Conservation (phyloP, 2,329 filamentous ascomycete genomes). For the Chrysoporthe cubensis region DNA sequence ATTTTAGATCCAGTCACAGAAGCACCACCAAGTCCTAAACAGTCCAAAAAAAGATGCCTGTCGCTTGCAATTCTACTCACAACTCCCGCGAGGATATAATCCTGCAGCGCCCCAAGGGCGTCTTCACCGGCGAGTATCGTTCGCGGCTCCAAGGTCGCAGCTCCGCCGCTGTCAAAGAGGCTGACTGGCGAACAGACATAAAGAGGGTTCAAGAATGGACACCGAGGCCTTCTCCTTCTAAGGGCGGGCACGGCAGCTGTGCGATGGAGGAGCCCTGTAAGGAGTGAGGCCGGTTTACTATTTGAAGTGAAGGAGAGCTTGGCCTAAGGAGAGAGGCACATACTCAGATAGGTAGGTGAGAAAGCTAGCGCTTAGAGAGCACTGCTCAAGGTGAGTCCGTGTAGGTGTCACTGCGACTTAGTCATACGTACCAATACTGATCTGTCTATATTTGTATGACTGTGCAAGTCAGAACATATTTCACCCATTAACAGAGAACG, state of each 20-base stretch:
- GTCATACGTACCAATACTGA: background rate
- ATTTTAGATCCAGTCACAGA: background rate
- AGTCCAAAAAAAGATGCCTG: constrained; percentile 3
- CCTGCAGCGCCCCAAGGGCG: background rate
- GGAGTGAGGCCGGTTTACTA: constrained; percentile 17
- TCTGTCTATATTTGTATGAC: background rate
- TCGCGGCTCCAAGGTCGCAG: background rate
- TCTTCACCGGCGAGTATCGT: constrained; percentile 9
- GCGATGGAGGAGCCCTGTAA: constrained; percentile 1
- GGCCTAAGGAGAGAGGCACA: background rate
- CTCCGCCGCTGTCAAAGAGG: background rate
- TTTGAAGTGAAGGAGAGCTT: constrained; percentile 12
- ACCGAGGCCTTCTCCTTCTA: background rate
- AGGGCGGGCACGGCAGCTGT: background rate
- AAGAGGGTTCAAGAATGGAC: constrained; percentile 1
- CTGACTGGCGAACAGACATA: background rate
- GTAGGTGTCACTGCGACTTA: background rate
- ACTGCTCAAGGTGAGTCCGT: no score
- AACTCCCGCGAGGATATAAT: background rate
- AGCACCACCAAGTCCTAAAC: background rate
- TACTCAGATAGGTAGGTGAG: background rate
- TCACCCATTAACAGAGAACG: background rate
- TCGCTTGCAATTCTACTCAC: background rate
- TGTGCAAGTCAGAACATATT: background rate
- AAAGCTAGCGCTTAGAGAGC: no score